phyloP scores from a whole-genome alignment of 805 yeast species.

The Wickerhamomyces hampshirensis region DNA sequence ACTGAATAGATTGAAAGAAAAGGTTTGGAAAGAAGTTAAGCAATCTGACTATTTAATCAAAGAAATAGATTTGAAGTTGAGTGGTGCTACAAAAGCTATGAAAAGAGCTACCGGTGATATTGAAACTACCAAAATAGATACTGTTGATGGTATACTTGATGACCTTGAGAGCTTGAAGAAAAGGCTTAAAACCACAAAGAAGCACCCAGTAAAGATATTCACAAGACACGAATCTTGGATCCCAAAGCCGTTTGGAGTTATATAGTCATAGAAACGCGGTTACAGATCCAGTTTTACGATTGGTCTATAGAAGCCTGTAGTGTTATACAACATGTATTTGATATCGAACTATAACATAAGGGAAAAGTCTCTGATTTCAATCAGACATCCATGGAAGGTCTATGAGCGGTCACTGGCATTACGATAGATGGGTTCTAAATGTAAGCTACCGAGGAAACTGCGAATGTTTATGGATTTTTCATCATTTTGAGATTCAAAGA shows the following conservation, averaged over 20 bases:
- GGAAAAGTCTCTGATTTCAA: too few species aligned
- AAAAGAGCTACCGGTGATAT: neutral
- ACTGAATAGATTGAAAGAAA: constrained; percentile 4
- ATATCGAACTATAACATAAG: too few species aligned
- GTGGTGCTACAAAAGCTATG: neutral
- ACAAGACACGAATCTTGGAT: constrained; percentile 34
- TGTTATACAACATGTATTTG: too few species aligned
- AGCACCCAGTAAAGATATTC: constrained; percentile 11
- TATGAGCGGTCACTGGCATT: constrained; percentile 78
- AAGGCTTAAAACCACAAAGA: constrained; percentile 9
- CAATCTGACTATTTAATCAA: neutral
- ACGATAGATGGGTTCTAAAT: constrained; percentile 74
- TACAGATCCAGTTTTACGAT: too few species aligned
- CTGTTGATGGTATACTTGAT: constrained; percentile 21
- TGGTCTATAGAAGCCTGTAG: too few species aligned
- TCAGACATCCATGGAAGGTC: constrained; percentile 96
- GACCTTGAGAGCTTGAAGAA: constrained; percentile 28
- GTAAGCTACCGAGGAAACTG: constrained; percentile 96
- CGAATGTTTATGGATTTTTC: constrained; percentile 81
- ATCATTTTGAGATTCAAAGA: constrained; percentile 44
- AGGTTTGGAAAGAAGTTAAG: neutral
- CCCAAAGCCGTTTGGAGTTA: constrained; percentile 51
- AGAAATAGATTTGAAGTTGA: neutral
- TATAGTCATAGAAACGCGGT: too few species aligned
- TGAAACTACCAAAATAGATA: constrained; percentile 4